Evolutionary conservation across 805 yeast genomes (phyloP).

Genomic region (Zygoascus tannicola): DNA sequence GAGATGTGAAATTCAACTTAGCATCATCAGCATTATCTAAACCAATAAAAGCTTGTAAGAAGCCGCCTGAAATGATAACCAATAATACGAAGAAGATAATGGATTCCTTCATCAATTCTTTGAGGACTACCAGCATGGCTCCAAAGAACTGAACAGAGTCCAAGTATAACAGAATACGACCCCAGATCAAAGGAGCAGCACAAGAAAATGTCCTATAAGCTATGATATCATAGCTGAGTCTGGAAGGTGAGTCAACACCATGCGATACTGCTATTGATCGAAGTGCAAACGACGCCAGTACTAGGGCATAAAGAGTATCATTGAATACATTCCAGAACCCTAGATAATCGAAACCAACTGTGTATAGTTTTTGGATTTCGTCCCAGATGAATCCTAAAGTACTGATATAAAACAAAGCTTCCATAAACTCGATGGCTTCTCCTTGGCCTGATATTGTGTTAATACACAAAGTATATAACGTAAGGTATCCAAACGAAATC

Average conservation of each 20-base stretch:
- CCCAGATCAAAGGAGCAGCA: slow-evolving; percentile 84
- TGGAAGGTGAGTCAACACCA: slow-evolving; percentile 7
- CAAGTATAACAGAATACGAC: slow-evolving; percentile 60
- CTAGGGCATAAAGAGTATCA: slow-evolving; percentile 53
- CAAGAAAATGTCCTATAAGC: slow-evolving; percentile 64
- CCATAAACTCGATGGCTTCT: slow-evolving; percentile 27
- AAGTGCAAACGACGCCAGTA: slow-evolving; percentile 44
- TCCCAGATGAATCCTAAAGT: slow-evolving; percentile 60
- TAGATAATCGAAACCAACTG: slow-evolving; percentile 62
- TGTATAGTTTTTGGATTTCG: slow-evolving; percentile 62
- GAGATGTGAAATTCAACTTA: slow-evolving; percentile 58
- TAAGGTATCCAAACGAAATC: slow-evolving; percentile 54
- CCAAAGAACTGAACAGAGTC: slow-evolving; percentile 81
- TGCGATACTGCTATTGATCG: slow-evolving; percentile 36
- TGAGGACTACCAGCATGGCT: slow-evolving; percentile 76
- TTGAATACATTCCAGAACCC: slow-evolving; percentile 77
- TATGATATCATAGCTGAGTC: slow-evolving; percentile 36
- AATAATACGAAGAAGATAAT: slow-evolving; percentile 71
- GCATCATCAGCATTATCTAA: slow-evolving; percentile 65
- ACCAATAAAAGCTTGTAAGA: slow-evolving; percentile 79
- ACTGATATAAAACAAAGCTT: slow-evolving; percentile 48
- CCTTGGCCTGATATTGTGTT: slow-evolving; percentile 29
- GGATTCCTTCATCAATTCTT: slow-evolving; percentile 81
- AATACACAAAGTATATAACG: slow-evolving; percentile 52
- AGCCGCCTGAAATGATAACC: slow-evolving; percentile 63